These are phyloP conservation scores for Vaccinium corymbosum DNA, from an alignment of 148 eudicot genomes.

Conservation along the genomic window DNA sequence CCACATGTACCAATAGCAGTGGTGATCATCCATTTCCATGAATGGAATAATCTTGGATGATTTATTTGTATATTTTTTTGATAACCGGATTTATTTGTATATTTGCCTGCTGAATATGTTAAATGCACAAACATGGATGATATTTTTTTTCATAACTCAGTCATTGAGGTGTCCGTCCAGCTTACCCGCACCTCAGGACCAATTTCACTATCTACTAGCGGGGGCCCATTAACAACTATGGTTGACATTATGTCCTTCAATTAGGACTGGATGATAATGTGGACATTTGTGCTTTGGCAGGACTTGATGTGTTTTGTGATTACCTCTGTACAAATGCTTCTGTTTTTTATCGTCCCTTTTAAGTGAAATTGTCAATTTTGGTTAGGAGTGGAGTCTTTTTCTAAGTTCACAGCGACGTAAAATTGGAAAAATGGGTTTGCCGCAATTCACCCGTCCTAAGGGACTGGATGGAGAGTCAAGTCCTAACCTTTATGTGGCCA, in stretches of 20 bases:
- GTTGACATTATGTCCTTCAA: neutral
- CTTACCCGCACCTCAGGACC: too few species aligned
- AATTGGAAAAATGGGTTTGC: conserved; percentile 39
- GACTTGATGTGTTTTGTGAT: neutral
- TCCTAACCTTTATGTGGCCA: conserved; percentile 78
- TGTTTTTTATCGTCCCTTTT: neutral
- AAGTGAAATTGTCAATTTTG: neutral
- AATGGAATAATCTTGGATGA: conserved; percentile 1
- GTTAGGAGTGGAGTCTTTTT: neutral
- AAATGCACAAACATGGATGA: neutral
- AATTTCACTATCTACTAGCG: too few species aligned
- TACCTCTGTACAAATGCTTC: neutral
- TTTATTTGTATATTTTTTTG: neutral
- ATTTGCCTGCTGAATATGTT: neutral
- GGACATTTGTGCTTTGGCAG: neutral
- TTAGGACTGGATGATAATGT: too few species aligned
- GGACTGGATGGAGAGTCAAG: conserved; percentile 32
- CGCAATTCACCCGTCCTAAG: conserved; percentile 65
- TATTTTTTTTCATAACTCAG: neutral
- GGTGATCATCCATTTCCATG: neutral
- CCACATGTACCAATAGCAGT: neutral
- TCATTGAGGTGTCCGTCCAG: too few species aligned
- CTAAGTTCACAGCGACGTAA: neutral
- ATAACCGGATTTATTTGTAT: neutral
- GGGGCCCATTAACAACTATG: neutral